Evolutionary conservation across 2,329 filamentous ascomycete genomes (phyloP).

Genomic region (Kalmusia sp.): DNA sequence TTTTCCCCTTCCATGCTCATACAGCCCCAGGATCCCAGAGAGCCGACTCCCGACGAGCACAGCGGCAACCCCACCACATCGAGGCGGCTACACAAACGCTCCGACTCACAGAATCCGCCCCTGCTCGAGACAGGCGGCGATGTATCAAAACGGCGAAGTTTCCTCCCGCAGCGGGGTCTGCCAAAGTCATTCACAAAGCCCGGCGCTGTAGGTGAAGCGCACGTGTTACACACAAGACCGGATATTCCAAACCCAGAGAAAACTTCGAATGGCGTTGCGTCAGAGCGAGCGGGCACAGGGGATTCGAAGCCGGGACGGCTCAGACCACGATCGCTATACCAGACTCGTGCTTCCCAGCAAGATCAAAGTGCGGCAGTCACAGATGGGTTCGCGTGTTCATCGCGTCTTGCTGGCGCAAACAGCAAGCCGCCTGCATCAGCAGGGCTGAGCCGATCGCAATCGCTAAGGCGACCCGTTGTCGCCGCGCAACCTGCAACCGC

Average conservation of each 20-base stretch:
- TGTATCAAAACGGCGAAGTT: slow-evolving; percentile 29
- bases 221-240: neutral
- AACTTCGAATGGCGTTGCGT: neutral
- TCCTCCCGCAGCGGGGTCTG: slow-evolving; percentile 43
- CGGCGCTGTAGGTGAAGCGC: slow-evolving; percentile 3
- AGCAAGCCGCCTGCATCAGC: slow-evolving; percentile 25
- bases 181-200: slow-evolving; percentile 19
- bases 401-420: slow-evolving; percentile 24
- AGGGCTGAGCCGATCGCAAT: slow-evolving; percentile 35
- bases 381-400: slow-evolving; percentile 18
- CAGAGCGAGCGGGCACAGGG: slow-evolving; percentile 13
- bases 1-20: slow-evolving; percentile 1
- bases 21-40: slow-evolving; percentile 1
- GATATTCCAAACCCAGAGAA: neutral
- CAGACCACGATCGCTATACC: slow-evolving; percentile 41
- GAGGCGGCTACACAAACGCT: neutral
- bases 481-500: slow-evolving; percentile 23
- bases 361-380: slow-evolving; percentile 9
- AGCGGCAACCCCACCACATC: neutral
- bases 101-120: slow-evolving; percentile 7
- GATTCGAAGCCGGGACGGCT: slow-evolving; percentile 21
- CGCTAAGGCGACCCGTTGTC: slow-evolving; percentile 35
- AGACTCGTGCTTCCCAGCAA: slow-evolving; percentile 21
- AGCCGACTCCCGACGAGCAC: neutral
- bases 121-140: slow-evolving; percentile 1